Evolutionary conservation across 2,329 filamentous ascomycete genomes (phyloP).

Genomic region (Apiospora rasikravindrae): DNA sequence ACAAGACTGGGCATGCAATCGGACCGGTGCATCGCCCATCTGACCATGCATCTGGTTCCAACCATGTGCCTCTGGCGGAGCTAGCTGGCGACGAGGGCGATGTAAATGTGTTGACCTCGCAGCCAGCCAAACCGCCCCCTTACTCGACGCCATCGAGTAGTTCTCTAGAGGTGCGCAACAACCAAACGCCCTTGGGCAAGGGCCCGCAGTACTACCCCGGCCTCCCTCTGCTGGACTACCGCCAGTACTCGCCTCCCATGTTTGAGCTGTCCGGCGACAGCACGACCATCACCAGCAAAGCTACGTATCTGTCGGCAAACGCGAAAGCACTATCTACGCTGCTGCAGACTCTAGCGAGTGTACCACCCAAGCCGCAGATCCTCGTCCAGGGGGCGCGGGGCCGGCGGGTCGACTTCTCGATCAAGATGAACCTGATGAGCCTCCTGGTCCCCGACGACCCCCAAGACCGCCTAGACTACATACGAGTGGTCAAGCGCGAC

Average conservation of each 20-base stretch:
- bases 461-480: constrained; percentile 55
- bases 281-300: constrained; percentile 52
- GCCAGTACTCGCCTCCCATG: constrained; percentile 56
- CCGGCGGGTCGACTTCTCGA: constrained; percentile 54
- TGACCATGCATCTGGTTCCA: not conserved
- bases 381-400: constrained; percentile 53
- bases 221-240: constrained; percentile 55
- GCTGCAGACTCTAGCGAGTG: constrained; percentile 52
- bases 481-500: constrained; percentile 54
- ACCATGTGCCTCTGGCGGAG: not conserved
- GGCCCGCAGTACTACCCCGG: constrained; percentile 49
- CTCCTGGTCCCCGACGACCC: constrained; percentile 55
- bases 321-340: constrained; percentile 51
- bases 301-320: constrained; percentile 54
- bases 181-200: constrained; percentile 24
- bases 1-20: constrained; percentile 1
- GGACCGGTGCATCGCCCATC: constrained; percentile 3
- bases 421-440: constrained; percentile 60
- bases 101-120: not conserved
- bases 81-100: not conserved
- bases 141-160: constrained; percentile 36
- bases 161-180: constrained; percentile 26
- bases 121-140: constrained; percentile 29
- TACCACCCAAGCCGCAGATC: constrained; percentile 61
- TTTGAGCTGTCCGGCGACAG: constrained; percentile 57